Evolutionary conservation across 805 yeast genomes (phyloP).

Genomic region (Candida methanosorbosa): DNA sequence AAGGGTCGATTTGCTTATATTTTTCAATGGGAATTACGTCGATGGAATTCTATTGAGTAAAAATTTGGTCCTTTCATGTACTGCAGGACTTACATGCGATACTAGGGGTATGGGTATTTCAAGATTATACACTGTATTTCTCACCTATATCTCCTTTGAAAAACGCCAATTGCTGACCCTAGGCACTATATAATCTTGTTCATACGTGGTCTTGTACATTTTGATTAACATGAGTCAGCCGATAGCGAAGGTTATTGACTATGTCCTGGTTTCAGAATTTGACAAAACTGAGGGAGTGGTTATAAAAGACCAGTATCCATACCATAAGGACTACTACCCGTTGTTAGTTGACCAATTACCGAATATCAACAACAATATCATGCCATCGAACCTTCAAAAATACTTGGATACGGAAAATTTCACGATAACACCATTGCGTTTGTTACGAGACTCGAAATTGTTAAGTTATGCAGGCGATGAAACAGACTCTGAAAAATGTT

Average conservation of each 20-base stretch:
- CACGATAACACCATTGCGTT: slow-evolving; percentile 45
- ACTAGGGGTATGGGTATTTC: no score
- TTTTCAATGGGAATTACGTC: no score
- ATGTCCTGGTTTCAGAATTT: slow-evolving; percentile 59
- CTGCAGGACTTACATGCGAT: no score
- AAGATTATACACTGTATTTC: no score
- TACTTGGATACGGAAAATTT: slow-evolving; percentile 44
- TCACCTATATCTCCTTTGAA: no score
- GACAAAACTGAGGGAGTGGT: slow-evolving; percentile 71
- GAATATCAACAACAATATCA: slow-evolving; percentile 12
- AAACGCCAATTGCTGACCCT: no score
- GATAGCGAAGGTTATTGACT: slow-evolving; percentile 11
- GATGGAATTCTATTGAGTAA: no score
- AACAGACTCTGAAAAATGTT: slow-evolving; percentile 9
- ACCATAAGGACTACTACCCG: slow-evolving; percentile 32
- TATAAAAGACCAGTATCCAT: slow-evolving; percentile 53
- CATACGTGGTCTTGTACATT: no score
- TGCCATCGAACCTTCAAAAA: slow-evolving; percentile 31
- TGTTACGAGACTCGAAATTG: slow-evolving; percentile 9
- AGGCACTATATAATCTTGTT: no score
- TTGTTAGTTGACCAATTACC: slow-evolving; percentile 53
- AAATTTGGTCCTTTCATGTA: no score
- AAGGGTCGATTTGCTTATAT: no score
- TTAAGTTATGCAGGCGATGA: slow-evolving; percentile 10
- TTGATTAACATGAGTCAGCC: no score